Evolutionary conservation across 768 basidiomycete species (phyloP).

Genomic region (Psilocybe subaeruginosa): DNA sequence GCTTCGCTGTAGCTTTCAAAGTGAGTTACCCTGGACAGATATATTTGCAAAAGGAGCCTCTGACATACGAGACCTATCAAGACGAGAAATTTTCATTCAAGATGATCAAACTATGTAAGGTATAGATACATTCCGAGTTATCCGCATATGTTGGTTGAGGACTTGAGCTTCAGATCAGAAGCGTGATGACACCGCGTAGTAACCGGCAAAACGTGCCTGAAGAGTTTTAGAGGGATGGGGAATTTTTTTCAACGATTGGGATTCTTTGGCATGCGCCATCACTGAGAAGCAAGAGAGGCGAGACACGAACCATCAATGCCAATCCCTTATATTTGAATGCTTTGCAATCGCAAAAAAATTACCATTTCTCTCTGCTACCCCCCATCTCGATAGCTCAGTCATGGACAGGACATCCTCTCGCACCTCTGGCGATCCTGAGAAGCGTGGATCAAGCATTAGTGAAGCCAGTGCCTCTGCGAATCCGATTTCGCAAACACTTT

Average conservation of each 20-base stretch:
- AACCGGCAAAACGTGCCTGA: slow-evolving; percentile 7
- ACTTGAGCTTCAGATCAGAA: neutral
- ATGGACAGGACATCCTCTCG: slow-evolving; percentile 19
- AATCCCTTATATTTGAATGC: slow-evolving; percentile 14
- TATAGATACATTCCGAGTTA: neutral
- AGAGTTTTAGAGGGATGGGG: neutral
- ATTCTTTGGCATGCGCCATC: slow-evolving; percentile 8
- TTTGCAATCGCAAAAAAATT: slow-evolving; percentile 1
- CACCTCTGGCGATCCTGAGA: slow-evolving; percentile 31
- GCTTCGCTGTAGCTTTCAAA: too few relatives aligned
- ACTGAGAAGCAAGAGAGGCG: slow-evolving; percentile 7
- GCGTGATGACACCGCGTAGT: slow-evolving; percentile 1
- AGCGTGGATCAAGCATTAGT: slow-evolving; percentile 28
- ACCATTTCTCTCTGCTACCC: slow-evolving; percentile 6
- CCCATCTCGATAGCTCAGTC: neutral
- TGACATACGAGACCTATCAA: too few relatives aligned
- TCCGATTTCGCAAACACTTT: slow-evolving; percentile 1
- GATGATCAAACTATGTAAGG: neutral
- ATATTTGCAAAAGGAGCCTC: too few relatives aligned
- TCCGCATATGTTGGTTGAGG: neutral
- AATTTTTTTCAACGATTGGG: neutral
- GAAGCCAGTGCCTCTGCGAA: slow-evolving; percentile 19
- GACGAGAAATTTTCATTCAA: too few relatives aligned
- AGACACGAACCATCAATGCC: neutral
- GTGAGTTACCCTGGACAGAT: too few relatives aligned